Conservation (phyloP, 2,329 filamentous ascomycete genomes). For the Pestalotiopsis sp. region DNA sequence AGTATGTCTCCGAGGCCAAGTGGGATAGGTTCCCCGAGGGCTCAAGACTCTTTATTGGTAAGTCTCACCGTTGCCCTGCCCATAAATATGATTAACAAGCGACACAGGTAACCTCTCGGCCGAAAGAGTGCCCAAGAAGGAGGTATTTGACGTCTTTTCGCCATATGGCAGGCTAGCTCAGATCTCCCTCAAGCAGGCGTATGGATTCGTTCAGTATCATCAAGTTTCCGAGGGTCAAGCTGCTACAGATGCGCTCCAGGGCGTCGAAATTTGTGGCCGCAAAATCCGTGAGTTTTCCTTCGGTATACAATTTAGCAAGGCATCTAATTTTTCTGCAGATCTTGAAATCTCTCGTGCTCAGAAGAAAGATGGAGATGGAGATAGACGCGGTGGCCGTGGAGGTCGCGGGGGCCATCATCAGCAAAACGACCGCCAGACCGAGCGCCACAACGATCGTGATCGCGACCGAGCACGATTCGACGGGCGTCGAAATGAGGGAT, state of each 20-base stretch:
- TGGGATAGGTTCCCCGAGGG: conserved; percentile 82
- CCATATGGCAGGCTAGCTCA: conserved; percentile 86
- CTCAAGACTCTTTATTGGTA: conserved; percentile 82
- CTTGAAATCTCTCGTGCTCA: conserved; percentile 89
- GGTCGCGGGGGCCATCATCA: conserved; percentile 44
- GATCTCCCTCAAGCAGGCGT: conserved; percentile 94
- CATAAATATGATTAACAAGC: conserved; percentile 28
- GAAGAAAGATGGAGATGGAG: conserved; percentile 73
- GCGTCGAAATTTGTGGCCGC: conserved; percentile 80
- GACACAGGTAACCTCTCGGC: conserved; percentile 82
- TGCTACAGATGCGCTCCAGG: conserved; percentile 80
- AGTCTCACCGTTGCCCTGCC: conserved; percentile 30
- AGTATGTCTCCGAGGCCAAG: conserved; percentile 75
- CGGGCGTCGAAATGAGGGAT: conserved; percentile 29
- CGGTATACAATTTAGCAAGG: conserved; percentile 14
- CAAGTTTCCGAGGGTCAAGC: conserved; percentile 72
- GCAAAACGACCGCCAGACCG: conserved; percentile 40
- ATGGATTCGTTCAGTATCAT: conserved; percentile 95
- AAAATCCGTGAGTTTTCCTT: conserved; percentile 78
- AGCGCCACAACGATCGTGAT: conserved; percentile 38
- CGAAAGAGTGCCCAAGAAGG: conserved; percentile 89
- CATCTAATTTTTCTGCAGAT: conserved; percentile 52
- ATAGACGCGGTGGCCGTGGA: conserved; percentile 55
- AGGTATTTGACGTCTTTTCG: conserved; percentile 91
- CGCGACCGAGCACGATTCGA: conserved; percentile 17